Percentiles rank a stretch among this genome's conserved stretches.
These are phyloP conservation scores for Rhizopogon sp. DNA, from an alignment of 768 basidiomycete genomes.

Conservation along the genomic window DNA sequence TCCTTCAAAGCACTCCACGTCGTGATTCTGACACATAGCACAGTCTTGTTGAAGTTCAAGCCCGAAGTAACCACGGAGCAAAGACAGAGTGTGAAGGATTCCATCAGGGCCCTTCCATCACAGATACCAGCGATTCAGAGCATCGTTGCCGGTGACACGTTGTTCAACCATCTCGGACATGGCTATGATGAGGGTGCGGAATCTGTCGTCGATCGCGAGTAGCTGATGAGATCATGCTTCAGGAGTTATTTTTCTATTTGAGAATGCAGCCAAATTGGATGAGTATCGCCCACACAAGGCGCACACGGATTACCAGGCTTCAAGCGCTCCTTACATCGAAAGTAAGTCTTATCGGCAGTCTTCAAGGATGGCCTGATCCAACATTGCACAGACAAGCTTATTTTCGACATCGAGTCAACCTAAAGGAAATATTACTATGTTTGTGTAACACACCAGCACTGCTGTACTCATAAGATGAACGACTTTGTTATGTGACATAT, in stretches of 20 bases:
- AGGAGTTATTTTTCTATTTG: constrained; percentile 21
- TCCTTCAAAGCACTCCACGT: too few relatives aligned
- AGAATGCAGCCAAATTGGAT: constrained; percentile 10
- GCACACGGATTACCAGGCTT: constrained; percentile 7
- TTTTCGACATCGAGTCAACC: constrained; percentile 18
- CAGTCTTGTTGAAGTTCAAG: constrained; percentile 21
- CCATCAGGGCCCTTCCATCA: constrained; percentile 8
- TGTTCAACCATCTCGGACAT: constrained; percentile 15
- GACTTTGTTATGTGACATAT: too few relatives aligned
- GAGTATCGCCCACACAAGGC: constrained; percentile 12
- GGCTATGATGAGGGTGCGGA: constrained; percentile 18
- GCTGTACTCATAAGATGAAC: neutral
- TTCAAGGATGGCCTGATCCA: neutral
- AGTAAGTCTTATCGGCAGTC: constrained; percentile 5
- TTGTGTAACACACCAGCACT: too few relatives aligned
- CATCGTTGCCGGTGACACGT: constrained; percentile 8
- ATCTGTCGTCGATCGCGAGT: neutral
- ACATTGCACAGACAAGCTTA: constrained; percentile 11
- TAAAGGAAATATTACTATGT: neutral
- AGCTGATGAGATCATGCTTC: neutral
- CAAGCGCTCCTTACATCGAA: constrained; percentile 10
- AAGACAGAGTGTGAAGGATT: constrained; percentile 1
- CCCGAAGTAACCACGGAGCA: constrained; percentile 7
- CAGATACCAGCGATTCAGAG: constrained; percentile 15
- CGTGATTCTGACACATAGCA: neutral